Evolutionary conservation across 2,329 filamentous ascomycete genomes (phyloP).

Genomic region (Beauveria pseudobassiana): DNA sequence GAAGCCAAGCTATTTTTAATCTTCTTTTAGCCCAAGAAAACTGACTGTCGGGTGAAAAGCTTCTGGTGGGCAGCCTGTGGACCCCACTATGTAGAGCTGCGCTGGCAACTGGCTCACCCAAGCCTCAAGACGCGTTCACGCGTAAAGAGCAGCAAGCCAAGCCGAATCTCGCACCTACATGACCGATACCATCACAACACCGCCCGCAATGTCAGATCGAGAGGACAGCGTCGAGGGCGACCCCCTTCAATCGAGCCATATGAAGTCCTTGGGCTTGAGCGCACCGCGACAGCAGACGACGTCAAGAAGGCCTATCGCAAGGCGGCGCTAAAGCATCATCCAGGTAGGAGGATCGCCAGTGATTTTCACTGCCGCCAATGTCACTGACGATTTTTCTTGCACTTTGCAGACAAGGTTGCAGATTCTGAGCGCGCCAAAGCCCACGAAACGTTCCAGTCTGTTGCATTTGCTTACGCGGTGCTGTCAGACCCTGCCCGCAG

Average conservation of each 20-base stretch:
- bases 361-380: too few relatives aligned
- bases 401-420: constrained; percentile 64
- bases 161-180: neutral
- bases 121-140: neutral
- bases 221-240: constrained; percentile 49
- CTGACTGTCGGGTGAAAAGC: neutral
- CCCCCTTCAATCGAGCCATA: constrained; percentile 70
- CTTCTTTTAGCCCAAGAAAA: neutral
- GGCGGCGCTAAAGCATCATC: constrained; percentile 78
- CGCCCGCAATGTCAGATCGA: constrained; percentile 34
- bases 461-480: constrained; percentile 90
- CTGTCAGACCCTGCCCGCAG: constrained; percentile 77
- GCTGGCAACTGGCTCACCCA: neutral
- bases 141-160: constrained; percentile 7
- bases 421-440: constrained; percentile 62
- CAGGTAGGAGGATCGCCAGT: constrained; percentile 47
- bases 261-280: constrained; percentile 63
- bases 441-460: constrained; percentile 75
- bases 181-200: constrained; percentile 3
- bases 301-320: constrained; percentile 91
- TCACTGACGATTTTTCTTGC: neutral
- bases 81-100: neutral
- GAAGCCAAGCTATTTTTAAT: neutral
- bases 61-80: neutral
- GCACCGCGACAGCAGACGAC: constrained; percentile 65